Conservation (phyloP, 208 protist species). For the Leptomonas seymouri region DNA sequence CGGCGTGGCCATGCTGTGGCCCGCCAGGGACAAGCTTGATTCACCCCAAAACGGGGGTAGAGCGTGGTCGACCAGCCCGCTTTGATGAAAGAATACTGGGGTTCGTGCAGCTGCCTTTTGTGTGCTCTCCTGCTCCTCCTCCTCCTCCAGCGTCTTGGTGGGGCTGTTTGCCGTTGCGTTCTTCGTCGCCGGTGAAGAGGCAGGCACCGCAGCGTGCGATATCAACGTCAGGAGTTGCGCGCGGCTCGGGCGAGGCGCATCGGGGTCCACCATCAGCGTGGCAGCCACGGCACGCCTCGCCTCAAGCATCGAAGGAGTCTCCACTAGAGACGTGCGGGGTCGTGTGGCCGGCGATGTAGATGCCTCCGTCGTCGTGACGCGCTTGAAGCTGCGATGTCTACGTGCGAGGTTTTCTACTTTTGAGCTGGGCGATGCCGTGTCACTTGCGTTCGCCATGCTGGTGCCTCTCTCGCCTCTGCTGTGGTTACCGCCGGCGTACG, state of each 20-base stretch:
- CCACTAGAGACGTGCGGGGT: slow-evolving; percentile 9
- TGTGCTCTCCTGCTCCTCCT: background rate
- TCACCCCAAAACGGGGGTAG: background rate
- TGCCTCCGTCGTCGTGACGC: background rate
- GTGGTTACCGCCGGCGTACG: background rate
- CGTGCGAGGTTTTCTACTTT: no score
- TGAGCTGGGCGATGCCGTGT: no score
- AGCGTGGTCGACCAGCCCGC: no score
- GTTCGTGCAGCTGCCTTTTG: no score
- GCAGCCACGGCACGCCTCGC: slow-evolving; percentile 8
- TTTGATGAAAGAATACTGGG: no score
- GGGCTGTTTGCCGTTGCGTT: background rate
- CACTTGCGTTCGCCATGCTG: no score
- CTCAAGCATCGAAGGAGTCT: slow-evolving; percentile 2
- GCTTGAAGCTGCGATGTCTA: no score
- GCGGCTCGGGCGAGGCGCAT: slow-evolving; percentile 16
- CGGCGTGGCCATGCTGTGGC: background rate
- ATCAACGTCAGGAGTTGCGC: no score
- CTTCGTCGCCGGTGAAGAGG: background rate
- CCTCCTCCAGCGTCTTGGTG: background rate
- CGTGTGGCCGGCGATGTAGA: background rate
- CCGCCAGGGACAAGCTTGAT: background rate
- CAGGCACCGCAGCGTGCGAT: no score
- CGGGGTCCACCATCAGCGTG: slow-evolving; percentile 34
- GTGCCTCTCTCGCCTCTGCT: no score